Evolutionary conservation across 2,329 filamentous ascomycete species (phyloP), one percentile per base, ranked within the genome.

Genomic region (Pseudogymnoascus sp.): DNA sequence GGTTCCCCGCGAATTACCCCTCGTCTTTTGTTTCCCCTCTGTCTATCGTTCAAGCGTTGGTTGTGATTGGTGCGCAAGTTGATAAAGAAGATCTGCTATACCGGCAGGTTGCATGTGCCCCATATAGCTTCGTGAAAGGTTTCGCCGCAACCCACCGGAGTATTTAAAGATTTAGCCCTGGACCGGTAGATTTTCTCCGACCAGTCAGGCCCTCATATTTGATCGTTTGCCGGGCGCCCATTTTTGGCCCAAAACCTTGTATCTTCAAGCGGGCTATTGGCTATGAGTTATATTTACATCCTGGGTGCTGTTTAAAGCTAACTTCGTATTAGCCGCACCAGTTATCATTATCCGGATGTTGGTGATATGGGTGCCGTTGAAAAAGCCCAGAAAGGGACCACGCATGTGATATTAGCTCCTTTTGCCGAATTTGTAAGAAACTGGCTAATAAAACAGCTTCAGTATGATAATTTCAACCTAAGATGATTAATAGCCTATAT

Each of bases 1-100:
- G 28, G 49, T 56, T 56, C 49, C 49, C 49, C 49, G 49, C 49
- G 49, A 56, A 56, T 56, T 56, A 34, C 49, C 49, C 49, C 25
- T 18, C 46, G 8, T 25, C 46, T 53, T 53, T 7, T 18, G n/a
- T 53, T 18, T n/a, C n/a, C n/a, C 46, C 49, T 56, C 49, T 34
- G 25, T 18, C 16, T 5, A 34, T 56, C n/a, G 9, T 18, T 34
- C 28, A 18, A 18, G 3, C 2, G 9, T 56, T 56, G 25, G 16
- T 34, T 56, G n/a, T 56, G 49, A 56, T 56, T 56, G 49, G 49
- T 56, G 49, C 49, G 3, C 34, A 56, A 18, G 49, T 56, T 56
- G 11, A 6, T 16, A 11, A 34, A 3, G 4, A 18, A 18, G 49
- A 56, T 56, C 49, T 34, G n/a, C 49, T 16, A 18, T 56, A 7